phyloP scores from a whole-genome alignment of 2,329 filamentous ascomycete genomes.

The Hypoxylon sp. region DNA sequence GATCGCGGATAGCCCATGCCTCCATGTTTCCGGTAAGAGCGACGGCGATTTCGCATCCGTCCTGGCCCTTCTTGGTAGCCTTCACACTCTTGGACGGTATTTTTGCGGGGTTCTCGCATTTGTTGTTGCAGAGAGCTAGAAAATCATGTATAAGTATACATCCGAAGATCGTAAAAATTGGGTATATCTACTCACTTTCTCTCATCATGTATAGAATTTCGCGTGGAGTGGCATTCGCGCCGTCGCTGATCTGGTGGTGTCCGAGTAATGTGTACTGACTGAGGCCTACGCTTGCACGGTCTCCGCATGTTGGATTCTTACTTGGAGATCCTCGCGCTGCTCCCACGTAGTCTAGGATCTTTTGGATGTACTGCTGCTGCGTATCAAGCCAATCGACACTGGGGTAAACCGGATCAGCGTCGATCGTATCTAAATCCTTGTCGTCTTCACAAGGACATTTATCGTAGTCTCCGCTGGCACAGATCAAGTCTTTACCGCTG shows the following conservation, averaged over 20 bases:
- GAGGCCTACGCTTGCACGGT: neutral
- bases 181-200: neutral
- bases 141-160: neutral
- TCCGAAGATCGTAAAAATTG: neutral
- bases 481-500: constrained; percentile 2
- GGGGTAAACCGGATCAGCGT: neutral
- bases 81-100: neutral
- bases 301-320: neutral
- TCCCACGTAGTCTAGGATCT: neutral
- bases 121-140: neutral
- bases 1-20: neutral
- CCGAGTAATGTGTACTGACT: neutral
- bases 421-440: neutral
- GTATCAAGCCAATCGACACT: neutral
- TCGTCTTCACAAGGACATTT: neutral
- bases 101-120: neutral
- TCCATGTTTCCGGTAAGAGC: neutral
- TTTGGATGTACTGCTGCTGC: neutral
- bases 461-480: neutral
- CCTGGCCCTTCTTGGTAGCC: neutral
- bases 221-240: constrained; percentile 1
- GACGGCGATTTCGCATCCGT: constrained; percentile 1
- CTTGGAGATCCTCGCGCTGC: neutral
- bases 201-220: constrained; percentile 3
- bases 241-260: neutral